These are phyloP conservation scores for Ophiostoma sp. DNA, from an alignment of 2,329 filamentous ascomycete genomes.

Conservation along the genomic window DNA sequence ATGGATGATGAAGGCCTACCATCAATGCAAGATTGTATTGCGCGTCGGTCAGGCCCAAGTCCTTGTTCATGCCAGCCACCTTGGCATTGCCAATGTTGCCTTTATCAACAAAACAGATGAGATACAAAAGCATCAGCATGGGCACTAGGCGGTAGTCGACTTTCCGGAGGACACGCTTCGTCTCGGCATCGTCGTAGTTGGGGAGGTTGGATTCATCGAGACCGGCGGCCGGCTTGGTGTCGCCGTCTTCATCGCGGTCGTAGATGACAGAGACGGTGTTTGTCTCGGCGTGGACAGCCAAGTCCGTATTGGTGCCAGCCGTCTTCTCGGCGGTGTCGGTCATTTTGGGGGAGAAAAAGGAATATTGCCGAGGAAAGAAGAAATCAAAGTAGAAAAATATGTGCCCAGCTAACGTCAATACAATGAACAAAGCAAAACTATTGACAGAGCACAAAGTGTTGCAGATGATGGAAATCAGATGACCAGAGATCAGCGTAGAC, in stretches of 20 bases:
- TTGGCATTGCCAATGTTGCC: constrained; percentile 61
- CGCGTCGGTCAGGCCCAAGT: constrained; percentile 60
- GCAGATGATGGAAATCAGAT: too few relatives aligned
- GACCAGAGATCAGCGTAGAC: too few relatives aligned
- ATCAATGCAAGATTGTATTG: constrained; percentile 60
- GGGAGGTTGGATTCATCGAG: constrained; percentile 4
- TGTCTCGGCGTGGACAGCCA: constrained; percentile 22
- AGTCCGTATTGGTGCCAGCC: background rate
- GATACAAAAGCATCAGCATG: constrained; percentile 66
- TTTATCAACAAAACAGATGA: constrained; percentile 66
- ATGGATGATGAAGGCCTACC: background rate
- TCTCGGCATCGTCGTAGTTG: constrained; percentile 19
- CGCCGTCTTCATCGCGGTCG: constrained; percentile 56
- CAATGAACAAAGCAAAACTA: too few relatives aligned
- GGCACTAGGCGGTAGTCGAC: constrained; percentile 57
- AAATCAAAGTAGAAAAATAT: too few relatives aligned
- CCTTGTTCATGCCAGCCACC: constrained; percentile 53
- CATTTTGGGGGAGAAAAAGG: too few relatives aligned
- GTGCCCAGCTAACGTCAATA: too few relatives aligned
- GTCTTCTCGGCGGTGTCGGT: too few relatives aligned
- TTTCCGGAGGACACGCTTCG: constrained; percentile 35
- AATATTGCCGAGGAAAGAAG: too few relatives aligned
- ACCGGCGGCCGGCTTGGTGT: constrained; percentile 40
- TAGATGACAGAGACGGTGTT: constrained; percentile 50
- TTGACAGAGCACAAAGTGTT: too few relatives aligned